Evolutionary conservation across 371 early-diverging fungal species (phyloP), one percentile per base, ranked within the genome.

Genomic region (Mucor plumbeus): DNA sequence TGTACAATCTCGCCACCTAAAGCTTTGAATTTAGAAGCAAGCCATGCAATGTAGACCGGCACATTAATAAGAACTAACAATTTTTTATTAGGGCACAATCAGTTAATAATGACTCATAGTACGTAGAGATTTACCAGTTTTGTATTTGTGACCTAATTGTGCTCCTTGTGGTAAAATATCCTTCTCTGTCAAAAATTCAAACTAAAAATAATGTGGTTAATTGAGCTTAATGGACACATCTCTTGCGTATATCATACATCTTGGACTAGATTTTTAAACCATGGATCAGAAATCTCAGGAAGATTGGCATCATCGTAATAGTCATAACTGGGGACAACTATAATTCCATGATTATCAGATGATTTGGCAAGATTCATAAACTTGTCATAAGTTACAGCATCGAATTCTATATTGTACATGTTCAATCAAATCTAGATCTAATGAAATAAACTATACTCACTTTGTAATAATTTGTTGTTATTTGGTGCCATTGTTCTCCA

Each of bases 401-500:
- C 88, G 31, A 78, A 74, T 26, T 74, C 88, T 88, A 65, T 0
- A 55, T 7, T n/a, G 19, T 35, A 7, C 26, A 26, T 26, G 17
- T 17, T 36, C 40, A 9, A 50, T 26, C 50, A 13, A 26, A 26
- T 21, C 13, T 9, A 13, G 7, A 9, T 8, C 0, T 11, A 1
- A 50, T 21, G 50, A 3, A 19, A 21, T 9, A 11, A 26, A 5
- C 8, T 7, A 9, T 13, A 26, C 36, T 67, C 73, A 85, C 87
- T 67, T 70, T 85, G 84, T 14, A 85, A 69, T 14, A 71, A 56
- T n/a, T 62, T 17, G 56, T 87, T 73, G 10, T 64, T 66, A 62
- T 75, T 75, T 6, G 71, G 69, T 14, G 78, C 89, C 75, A 88
- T 83, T 3, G 89, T 81, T 65, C 90, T 82, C 93, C 93, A 93